These are phyloP conservation scores for Sporobolomyces roseus DNA, from an alignment of 768 basidiomycete genomes.

Conservation along the genomic window DNA sequence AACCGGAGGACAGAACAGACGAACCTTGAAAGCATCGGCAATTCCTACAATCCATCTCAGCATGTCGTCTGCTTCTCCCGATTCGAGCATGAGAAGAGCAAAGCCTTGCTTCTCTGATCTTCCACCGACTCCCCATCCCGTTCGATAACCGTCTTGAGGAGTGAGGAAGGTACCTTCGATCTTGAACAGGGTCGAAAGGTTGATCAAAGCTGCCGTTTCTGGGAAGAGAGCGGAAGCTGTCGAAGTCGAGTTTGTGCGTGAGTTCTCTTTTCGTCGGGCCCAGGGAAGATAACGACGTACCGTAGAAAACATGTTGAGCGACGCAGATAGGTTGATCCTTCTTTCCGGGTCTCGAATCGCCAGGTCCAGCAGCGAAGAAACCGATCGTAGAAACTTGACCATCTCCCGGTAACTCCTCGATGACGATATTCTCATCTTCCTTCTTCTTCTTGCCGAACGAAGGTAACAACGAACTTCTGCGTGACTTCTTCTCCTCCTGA, in stretches of 20 bases:
- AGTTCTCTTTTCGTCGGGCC: too few species aligned
- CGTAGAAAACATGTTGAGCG: conserved; percentile 38
- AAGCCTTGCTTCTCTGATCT: conserved; percentile 65
- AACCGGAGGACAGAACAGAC: neutral
- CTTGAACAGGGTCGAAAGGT: conserved; percentile 82
- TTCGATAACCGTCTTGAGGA: conserved; percentile 20
- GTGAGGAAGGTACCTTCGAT: conserved; percentile 67
- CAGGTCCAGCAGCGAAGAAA: conserved; percentile 51
- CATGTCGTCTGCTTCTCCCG: conserved; percentile 43
- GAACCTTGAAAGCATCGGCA: conserved; percentile 44
- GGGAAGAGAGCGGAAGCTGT: conserved; percentile 71
- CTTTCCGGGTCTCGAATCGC: conserved; percentile 18
- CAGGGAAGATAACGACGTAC: conserved; percentile 1
- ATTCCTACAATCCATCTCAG: conserved; percentile 44
- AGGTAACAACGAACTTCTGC: conserved; percentile 23
- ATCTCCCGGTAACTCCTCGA: conserved; percentile 37
- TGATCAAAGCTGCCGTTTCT: conserved; percentile 87
- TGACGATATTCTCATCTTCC: conserved; percentile 6
- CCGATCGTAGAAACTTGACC: conserved; percentile 53
- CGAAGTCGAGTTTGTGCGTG: too few species aligned
- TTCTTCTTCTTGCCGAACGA: conserved; percentile 26
- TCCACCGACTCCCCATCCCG: conserved; percentile 55
- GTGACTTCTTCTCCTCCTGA: conserved; percentile 14
- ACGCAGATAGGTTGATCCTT: conserved; percentile 34
- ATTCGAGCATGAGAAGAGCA: conserved; percentile 84